Percentiles rank a stretch among this genome's conserved stretches.
Evolutionary conservation across 2,329 filamentous ascomycete genomes (phyloP).

Genomic region (Didymosphaeria variabile): DNA sequence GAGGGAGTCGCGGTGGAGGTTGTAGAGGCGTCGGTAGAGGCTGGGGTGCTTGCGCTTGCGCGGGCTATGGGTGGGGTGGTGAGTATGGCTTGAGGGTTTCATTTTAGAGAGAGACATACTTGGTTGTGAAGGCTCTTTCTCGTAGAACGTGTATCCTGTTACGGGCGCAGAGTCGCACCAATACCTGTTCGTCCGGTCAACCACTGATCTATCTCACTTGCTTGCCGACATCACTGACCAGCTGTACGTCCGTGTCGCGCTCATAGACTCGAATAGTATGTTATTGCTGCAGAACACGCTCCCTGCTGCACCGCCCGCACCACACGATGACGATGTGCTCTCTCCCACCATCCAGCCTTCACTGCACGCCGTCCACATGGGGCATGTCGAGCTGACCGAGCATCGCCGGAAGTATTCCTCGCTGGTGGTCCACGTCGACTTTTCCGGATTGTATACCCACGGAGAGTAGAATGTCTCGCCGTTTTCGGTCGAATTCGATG

Average conservation of each 20-base stretch:
- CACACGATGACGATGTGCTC: constrained; percentile 16
- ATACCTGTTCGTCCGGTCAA: constrained; percentile 6
- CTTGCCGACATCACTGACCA: neutral
- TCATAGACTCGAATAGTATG: constrained; percentile 13
- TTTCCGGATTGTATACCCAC: constrained; percentile 18
- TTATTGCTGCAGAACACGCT: constrained; percentile 20
- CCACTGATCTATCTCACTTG: neutral
- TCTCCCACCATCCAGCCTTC: constrained; percentile 14
- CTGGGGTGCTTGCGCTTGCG: neutral
- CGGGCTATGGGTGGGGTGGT: neutral
- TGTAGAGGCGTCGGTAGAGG: neutral
- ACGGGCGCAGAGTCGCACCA: constrained; percentile 20
- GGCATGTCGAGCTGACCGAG: constrained; percentile 13
- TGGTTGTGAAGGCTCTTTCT: constrained; percentile 16
- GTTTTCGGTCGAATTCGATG: constrained; percentile 13
- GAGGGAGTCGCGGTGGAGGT: neutral
- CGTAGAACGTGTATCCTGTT: constrained; percentile 20
- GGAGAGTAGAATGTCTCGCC: constrained; percentile 20
- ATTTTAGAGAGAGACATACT: constrained; percentile 10
- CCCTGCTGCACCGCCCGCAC: constrained; percentile 16
- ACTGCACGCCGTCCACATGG: constrained; percentile 19
- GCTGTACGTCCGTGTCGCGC: constrained; percentile 7
- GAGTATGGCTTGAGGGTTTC: neutral
- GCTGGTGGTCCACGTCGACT: constrained; percentile 15
- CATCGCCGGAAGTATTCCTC: constrained; percentile 20